These are phyloP conservation scores for Saccharomycopsis amapae DNA, from an alignment of 805 yeast genomes.

Conservation along the genomic window DNA sequence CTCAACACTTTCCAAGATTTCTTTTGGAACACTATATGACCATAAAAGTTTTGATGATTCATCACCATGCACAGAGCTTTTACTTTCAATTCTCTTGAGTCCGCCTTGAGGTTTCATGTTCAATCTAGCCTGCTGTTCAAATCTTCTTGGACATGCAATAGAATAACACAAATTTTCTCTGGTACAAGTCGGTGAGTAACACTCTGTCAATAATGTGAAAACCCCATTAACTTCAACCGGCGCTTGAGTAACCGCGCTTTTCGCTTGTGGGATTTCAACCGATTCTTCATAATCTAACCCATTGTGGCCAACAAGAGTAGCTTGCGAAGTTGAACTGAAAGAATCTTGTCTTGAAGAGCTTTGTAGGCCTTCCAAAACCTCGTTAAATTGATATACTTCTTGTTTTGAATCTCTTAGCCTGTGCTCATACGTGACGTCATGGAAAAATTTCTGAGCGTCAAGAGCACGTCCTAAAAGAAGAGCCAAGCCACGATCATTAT, in stretches of 20 bases:
- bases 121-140: constrained; percentile 91
- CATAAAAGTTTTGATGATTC: constrained; percentile 81
- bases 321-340: constrained; percentile 11
- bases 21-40: constrained; percentile 86
- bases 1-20: constrained; percentile 67
- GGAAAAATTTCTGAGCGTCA: constrained; percentile 91
- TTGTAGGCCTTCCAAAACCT: constrained; percentile 41
- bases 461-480: constrained; percentile 81
- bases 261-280: neutral
- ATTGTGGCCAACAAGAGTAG: constrained; percentile 17
- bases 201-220: constrained; percentile 84
- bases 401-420: constrained; percentile 78
- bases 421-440: constrained; percentile 93
- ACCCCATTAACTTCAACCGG: constrained; percentile 66
- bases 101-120: constrained; percentile 87
- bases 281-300: constrained; percentile 14
- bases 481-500: constrained; percentile 88
- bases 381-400: constrained; percentile 83
- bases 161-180: constrained; percentile 84
- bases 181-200: constrained; percentile 96
- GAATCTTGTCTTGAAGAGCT: constrained; percentile 21
- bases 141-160: constrained; percentile 90
- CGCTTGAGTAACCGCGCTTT: constrained; percentile 1
- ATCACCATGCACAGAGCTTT: constrained; percentile 63
- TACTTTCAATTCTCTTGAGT: constrained; percentile 64